Base-by-base conservation (phyloP, 768 basidiomycete genomes). In the Phanerochaete carnosa region DNA sequence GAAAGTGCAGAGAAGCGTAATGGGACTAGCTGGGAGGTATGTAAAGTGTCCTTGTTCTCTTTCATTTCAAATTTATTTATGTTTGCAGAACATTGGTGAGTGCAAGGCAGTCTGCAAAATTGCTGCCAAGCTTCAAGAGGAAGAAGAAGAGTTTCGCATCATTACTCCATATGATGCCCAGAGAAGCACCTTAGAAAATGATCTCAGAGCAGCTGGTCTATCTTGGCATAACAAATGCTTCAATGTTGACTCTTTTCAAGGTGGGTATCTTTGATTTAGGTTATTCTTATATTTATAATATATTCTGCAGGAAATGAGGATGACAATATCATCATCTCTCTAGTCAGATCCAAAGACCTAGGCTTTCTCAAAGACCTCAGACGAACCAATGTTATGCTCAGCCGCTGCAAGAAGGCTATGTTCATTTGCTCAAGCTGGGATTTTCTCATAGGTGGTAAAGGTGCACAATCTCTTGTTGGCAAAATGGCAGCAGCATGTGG, bases 341-440 rank as follows among this genome's bases (percentile, higher is more conserved):
- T 89, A 16, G 89, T 90, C 5, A 80, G 90, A 26, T 80, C 89
- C 0, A 73, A 72, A 33, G 79, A 77, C 3, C 74, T 88, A 50
- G 92, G 92, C 4, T 94, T 94, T 64, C 76, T 94, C 33, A 68
- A 72, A 15, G 86, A 86, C 66, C 64, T 79, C 11, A 80, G 87
- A 29, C 80, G 92, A 19, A 87, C 89, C 56, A 94, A 94, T 85
- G 92, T 94, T 60, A 92, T 94, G 90, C 85, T 94, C 8, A 88
- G 86, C 50, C 83, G 92, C 37, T 92, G 88, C 79, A 88, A 88
- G 70, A 78, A 74, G 53, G 87, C 85, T 30, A 93, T 94, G 90
- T 85, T 85, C 60, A 88, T 94, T 65, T 76, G 88, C 55, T 79
- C 87, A 23, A 89, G 78, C 65, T 75, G 76, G 63, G 74, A 74